These are phyloP conservation scores for Phallus indusiatus DNA, from an alignment of 768 basidiomycete genomes.

Conservation along the genomic window DNA sequence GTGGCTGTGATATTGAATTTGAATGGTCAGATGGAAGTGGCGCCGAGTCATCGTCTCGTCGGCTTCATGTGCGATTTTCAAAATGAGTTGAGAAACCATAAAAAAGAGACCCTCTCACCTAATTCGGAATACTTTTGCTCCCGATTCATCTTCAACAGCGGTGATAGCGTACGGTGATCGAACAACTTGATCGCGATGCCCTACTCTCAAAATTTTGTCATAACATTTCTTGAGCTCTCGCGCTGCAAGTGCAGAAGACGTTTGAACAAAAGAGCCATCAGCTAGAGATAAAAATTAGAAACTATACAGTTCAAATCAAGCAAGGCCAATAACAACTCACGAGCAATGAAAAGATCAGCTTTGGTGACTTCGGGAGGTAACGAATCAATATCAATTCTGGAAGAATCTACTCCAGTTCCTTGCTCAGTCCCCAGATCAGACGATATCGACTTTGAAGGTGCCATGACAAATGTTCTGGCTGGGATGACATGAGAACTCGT, in stretches of 20 bases:
- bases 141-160: constrained; percentile 74
- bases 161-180: constrained; percentile 78
- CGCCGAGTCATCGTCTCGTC: not conserved
- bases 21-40: not conserved
- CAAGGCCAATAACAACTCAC: constrained; percentile 30
- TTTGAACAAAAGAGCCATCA: constrained; percentile 73
- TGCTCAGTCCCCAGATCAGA: not conserved
- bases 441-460: not conserved
- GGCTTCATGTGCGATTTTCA: constrained; percentile 16
- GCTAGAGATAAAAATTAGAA: constrained; percentile 27
- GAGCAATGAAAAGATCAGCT: constrained; percentile 51
- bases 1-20: constrained; percentile 35
- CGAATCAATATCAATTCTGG: constrained; percentile 23
- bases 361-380: constrained; percentile 41
- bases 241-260: constrained; percentile 65
- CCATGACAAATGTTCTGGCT: not conserved
- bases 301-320: not conserved
- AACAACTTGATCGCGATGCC: constrained; percentile 33
- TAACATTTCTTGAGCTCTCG: constrained; percentile 69
- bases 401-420: not conserved
- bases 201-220: constrained; percentile 60
- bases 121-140: constrained; percentile 67
- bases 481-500: not conserved
- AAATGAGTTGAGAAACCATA: constrained; percentile 5
- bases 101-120: constrained; percentile 46